Evolutionary conservation across 1,284 basidiomycete genomes (phyloP).

Genomic region (Leccinum fallax): DNA sequence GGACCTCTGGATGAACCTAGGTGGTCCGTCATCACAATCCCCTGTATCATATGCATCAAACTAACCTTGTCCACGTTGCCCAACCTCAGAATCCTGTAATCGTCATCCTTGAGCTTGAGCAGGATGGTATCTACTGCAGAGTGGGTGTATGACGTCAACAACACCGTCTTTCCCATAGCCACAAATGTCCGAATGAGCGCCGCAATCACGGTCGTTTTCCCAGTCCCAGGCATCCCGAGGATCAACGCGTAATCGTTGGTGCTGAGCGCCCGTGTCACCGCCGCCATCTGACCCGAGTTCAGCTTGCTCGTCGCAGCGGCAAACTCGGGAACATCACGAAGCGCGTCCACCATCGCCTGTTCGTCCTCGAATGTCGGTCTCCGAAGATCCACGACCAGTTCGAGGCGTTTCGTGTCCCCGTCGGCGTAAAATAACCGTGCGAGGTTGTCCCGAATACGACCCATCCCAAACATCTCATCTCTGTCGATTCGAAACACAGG

Average conservation of each 20-base stretch:
- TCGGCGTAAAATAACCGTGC: constrained; percentile 86
- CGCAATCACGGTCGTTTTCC: constrained; percentile 95
- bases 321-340: constrained; percentile 29
- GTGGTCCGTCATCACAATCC: background rate
- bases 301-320: constrained; percentile 42
- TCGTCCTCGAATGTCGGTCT: constrained; percentile 62
- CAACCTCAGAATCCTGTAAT: constrained; percentile 80
- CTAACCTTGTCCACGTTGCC: constrained; percentile 90
- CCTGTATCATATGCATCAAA: background rate
- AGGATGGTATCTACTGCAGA: constrained; percentile 97
- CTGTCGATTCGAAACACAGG: constrained; percentile 87
- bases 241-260: constrained; percentile 92
- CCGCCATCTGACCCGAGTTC: constrained; percentile 76
- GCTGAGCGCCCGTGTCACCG: constrained; percentile 73
- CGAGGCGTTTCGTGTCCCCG: constrained; percentile 62
- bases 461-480: constrained; percentile 90
- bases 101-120: constrained; percentile 70
- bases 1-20: constrained; percentile 80
- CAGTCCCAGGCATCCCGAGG: constrained; percentile 97
- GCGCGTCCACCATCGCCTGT: constrained; percentile 23
- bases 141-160: constrained; percentile 94
- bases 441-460: constrained; percentile 87
- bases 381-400: constrained; percentile 82
- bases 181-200: constrained; percentile 85
- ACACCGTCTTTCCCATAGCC: constrained; percentile 79